These are phyloP conservation scores for Sesbania bispinosa DNA, from an alignment of 306 rosid species.

Conservation along the genomic window DNA sequence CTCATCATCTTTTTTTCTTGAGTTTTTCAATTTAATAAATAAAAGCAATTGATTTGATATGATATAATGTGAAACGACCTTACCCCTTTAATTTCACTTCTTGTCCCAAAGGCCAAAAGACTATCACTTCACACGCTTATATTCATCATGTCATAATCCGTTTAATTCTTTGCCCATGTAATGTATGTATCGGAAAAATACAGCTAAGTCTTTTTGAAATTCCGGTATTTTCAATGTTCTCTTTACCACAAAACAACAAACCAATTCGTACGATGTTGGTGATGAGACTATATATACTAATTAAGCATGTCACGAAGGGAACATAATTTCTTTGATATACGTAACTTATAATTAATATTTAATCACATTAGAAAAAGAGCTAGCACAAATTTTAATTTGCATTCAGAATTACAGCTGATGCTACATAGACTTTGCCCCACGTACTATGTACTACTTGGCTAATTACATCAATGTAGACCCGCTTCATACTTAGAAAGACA, in stretches of 20 bases:
- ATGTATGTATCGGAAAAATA: not conserved
- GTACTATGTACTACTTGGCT: conserved; percentile 28
- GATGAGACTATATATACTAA: no score
- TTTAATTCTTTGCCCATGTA: not conserved
- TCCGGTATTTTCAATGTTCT: conserved; percentile 21
- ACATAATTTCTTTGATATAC: not conserved
- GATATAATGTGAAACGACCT: conserved; percentile 17
- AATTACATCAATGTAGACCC: conserved; percentile 36
- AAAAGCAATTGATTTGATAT: not conserved
- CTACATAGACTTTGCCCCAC: conserved; percentile 23
- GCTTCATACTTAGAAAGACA: conserved; percentile 38
- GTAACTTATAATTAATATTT: conserved; percentile 19
- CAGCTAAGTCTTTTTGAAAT: not conserved
- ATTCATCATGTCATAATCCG: conserved; percentile 5
- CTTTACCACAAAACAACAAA: conserved; percentile 20
- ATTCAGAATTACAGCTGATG: conserved; percentile 26
- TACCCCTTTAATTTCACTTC: conserved; percentile 19
- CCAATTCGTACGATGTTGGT: conserved; percentile 6
- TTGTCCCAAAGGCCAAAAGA: not conserved
- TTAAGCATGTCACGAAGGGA: conserved; percentile 3
- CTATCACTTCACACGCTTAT: not conserved
- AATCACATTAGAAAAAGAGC: conserved; percentile 10
- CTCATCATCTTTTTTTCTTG: not conserved
- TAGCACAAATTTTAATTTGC: conserved; percentile 14
- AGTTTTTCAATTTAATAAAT: no score